Conservation (phyloP, 73 alveolate species). For the Tetrahymena malaccensis region DNA sequence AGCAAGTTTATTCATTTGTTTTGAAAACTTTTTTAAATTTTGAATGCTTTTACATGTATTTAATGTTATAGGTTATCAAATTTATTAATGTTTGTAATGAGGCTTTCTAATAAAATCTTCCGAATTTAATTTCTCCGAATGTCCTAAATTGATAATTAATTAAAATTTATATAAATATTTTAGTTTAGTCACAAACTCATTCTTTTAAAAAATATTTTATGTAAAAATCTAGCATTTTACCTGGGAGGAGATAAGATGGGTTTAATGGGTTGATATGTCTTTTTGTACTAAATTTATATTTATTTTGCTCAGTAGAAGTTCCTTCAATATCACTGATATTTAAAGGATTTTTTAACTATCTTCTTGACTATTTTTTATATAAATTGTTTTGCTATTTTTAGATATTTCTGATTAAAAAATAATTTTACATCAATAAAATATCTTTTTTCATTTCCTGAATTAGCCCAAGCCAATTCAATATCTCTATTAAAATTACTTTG, state of each 20-base stretch:
- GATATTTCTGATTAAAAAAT: neutral
- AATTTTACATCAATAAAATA: neutral
- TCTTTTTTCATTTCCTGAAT: neutral
- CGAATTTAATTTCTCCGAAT: neutral
- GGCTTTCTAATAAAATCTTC: neutral
- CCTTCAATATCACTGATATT: neutral
- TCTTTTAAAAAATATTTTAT: neutral
- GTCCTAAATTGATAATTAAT: neutral
- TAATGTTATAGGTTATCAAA: too few relatives aligned
- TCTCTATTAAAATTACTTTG: neutral
- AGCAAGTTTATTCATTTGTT: too few relatives aligned
- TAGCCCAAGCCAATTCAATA: neutral
- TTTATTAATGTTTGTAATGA: neutral
- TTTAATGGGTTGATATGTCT: neutral
- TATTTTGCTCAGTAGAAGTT: neutral
- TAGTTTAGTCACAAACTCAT: too few relatives aligned
- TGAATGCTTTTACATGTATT: too few relatives aligned
- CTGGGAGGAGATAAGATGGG: neutral
- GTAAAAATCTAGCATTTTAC: neutral
- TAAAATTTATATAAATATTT: too few relatives aligned
- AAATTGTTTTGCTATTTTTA: too few relatives aligned
- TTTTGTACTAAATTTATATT: neutral
- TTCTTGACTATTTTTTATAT: neutral
- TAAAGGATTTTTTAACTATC: neutral
- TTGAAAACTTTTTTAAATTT: too few relatives aligned